phyloP scores from a whole-genome alignment of 2,329 filamentous ascomycete species.

The Clonostachys sp. region DNA sequence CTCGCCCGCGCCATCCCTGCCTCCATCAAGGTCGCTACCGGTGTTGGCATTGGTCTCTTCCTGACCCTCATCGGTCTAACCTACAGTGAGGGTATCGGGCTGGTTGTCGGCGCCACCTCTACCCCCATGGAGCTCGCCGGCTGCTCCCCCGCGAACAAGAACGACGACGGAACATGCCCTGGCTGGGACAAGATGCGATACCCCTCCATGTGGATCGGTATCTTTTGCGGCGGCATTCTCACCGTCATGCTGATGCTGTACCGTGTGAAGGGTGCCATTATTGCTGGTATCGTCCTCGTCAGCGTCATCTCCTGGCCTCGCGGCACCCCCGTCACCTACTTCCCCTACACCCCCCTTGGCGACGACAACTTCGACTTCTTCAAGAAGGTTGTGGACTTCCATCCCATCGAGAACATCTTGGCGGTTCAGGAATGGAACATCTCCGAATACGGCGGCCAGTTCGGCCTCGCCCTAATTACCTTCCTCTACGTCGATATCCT shows the following conservation, averaged over 20 bases:
- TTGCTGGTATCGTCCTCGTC: conserved; percentile 74
- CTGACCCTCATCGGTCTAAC: conserved; percentile 72
- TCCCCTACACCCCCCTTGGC: conserved; percentile 68
- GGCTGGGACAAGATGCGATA: conserved; percentile 70
- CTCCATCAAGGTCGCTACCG: conserved; percentile 82
- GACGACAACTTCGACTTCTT: conserved; percentile 78
- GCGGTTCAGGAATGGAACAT: conserved; percentile 73
- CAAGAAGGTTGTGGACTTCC: conserved; percentile 81
- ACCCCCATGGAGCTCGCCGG: conserved; percentile 75
- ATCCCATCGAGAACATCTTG: conserved; percentile 66
- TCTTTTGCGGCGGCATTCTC: conserved; percentile 79
- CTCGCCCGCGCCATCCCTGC: conserved; percentile 77
- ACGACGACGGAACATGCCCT: conserved; percentile 53
- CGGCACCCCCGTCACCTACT: conserved; percentile 71
- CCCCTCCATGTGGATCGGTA: conserved; percentile 81
- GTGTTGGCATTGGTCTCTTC: conserved; percentile 82
- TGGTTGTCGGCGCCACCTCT: conserved; percentile 62
- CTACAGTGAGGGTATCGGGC: conserved; percentile 77
- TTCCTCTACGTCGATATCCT: conserved; percentile 91
- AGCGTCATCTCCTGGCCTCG: conserved; percentile 88
- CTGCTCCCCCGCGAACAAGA: conserved; percentile 44
- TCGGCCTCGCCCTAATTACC: conserved; percentile 79
- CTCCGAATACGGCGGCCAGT: conserved; percentile 64
- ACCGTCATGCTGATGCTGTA: conserved; percentile 81
- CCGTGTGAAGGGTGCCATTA: conserved; percentile 81